phyloP scores from a whole-genome alignment of 768 basidiomycete species.

The Lentinula edodes region DNA sequence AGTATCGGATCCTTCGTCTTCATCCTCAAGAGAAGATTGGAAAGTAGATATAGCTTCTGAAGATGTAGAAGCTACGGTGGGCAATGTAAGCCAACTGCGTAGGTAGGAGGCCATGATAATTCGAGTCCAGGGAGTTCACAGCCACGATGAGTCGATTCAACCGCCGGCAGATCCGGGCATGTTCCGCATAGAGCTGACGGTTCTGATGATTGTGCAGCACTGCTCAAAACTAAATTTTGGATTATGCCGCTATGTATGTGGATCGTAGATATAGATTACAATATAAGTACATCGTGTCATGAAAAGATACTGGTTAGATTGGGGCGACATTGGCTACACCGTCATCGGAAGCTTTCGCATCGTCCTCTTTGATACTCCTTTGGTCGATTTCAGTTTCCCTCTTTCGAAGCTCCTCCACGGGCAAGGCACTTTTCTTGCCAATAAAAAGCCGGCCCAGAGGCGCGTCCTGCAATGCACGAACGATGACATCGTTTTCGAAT shows the following conservation, averaged over 20 bases:
- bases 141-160: background rate
- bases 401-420: conserved; percentile 18
- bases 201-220: no score
- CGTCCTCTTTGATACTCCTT: background rate
- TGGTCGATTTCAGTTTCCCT: background rate
- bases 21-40: conserved; percentile 36
- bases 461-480: conserved; percentile 33
- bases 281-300: no score
- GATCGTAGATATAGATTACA: background rate
- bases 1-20: conserved; percentile 35
- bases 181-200: no score
- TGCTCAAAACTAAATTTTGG: no score
- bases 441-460: conserved; percentile 27
- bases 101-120: conserved; percentile 52
- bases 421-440: conserved; percentile 12
- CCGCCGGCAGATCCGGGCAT: no score
- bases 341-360: background rate
- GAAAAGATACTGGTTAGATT: background rate
- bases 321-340: background rate
- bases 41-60: conserved; percentile 28
- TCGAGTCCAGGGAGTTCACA: background rate
- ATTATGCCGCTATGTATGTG: background rate
- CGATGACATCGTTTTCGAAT: conserved; percentile 32
- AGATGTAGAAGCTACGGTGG: conserved; percentile 14
- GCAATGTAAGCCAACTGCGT: conserved; percentile 48